Evolutionary conservation across 1,284 basidiomycete genomes (phyloP), one percentile per base, ranked within the genome.

Genomic region (Boletus calvinii): DNA sequence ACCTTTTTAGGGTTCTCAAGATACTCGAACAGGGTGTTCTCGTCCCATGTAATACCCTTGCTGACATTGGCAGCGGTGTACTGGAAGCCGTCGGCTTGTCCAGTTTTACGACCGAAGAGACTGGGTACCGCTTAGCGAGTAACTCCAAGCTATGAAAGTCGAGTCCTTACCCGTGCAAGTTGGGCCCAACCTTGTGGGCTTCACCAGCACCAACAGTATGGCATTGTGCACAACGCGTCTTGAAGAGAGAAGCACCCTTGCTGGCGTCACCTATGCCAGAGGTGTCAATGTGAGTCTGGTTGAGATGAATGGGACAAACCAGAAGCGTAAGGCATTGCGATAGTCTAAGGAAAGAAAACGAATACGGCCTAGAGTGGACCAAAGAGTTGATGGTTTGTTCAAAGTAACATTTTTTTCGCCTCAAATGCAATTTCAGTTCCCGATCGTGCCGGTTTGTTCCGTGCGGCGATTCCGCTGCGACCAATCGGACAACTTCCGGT

Each of bases 1-100:
- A 87, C 90, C 84, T 96, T 96, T 83, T 98, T 98, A 57, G 94
- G 94, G 83, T 98, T 94, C 77, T 92, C 88, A 55, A 95, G 85
- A 75, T 95, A 95, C 58, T 94, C 92, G 67, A 94, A 96, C 30
- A 96, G 79, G n/a, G 91, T 94, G n/a, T 84, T 48, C 73, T 92
- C 87, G 34, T 78, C 72, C 90, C 97, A 99, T 41, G 75, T 78
- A 59, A 99, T 80, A 54, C 87, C 94, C 82, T 97, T 98, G 83
- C 92, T 97, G 59, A 96, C 78, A 78, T 99, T 99, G 68, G 96
- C 96, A 55, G 92, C 85, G 50, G 95, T 96, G 81, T 97, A 98
- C 12, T 87, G 87, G 85, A 81, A 99, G 55, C 87, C 89, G 30
- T 89, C 84, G 39, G 79, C 92, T 66, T 92, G 85, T 55, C 97